These are phyloP conservation scores for Boletus eberwhitei DNA, from an alignment of 768 basidiomycete genomes.

Conservation along the genomic window DNA sequence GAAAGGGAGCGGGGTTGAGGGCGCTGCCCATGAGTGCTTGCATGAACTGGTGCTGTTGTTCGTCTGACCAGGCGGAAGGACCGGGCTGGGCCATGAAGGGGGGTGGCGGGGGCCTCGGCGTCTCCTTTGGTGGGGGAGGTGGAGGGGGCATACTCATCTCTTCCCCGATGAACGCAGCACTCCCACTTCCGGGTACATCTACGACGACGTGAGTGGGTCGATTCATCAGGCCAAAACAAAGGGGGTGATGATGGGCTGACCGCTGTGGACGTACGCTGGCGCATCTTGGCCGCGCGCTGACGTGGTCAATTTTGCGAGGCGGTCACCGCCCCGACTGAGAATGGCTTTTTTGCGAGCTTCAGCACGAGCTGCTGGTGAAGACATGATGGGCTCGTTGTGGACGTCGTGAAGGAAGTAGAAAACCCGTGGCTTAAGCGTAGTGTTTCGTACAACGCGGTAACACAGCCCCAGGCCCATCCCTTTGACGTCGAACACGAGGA, in stretches of 20 bases:
- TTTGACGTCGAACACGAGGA: neutral
- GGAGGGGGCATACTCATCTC: constrained; percentile 31
- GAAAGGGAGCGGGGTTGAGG: constrained; percentile 30
- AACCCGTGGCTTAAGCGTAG: constrained; percentile 6
- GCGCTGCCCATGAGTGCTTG: constrained; percentile 53
- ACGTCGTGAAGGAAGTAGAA: constrained; percentile 5
- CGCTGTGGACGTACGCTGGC: constrained; percentile 50
- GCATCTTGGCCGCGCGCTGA: constrained; percentile 71
- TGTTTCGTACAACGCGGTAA: neutral
- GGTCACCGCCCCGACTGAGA: constrained; percentile 64
- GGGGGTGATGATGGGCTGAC: constrained; percentile 20
- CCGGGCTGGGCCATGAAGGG: constrained; percentile 35
- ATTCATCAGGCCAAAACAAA: neutral
- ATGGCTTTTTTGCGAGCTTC: constrained; percentile 79
- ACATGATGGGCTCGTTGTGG: constrained; percentile 13
- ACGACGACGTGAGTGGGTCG: neutral
- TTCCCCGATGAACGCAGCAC: constrained; percentile 37
- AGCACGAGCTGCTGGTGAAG: constrained; percentile 62
- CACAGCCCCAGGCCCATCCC: neutral
- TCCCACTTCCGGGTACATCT: constrained; percentile 14
- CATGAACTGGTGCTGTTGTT: constrained; percentile 68
- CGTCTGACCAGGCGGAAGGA: constrained; percentile 61
- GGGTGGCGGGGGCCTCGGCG: constrained; percentile 25
- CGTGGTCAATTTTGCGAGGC: constrained; percentile 76
- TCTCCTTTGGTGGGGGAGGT: constrained; percentile 18